Evolutionary conservation across 1,284 basidiomycete genomes (phyloP), one percentile per base, ranked within the genome.

Genomic region (Psilocybe mexicana): DNA sequence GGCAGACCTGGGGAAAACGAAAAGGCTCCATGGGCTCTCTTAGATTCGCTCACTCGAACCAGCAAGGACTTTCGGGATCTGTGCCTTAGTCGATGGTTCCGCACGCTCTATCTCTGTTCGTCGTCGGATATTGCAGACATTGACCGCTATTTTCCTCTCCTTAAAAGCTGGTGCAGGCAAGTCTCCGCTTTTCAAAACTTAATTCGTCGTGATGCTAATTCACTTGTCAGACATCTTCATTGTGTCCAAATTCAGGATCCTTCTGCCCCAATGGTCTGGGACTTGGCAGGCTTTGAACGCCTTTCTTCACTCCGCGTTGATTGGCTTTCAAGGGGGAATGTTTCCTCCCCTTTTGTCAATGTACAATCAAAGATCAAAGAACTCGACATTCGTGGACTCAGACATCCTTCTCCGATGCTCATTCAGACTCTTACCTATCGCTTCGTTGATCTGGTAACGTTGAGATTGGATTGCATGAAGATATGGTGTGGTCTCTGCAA

Each of bases 401-500:
- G 58, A 50, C 72, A 71, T 67, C 72, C 70, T 28, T 71, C 72
- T n/a, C 73, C 73, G 3, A 57, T 68, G 33, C 60, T 72, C 6
- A 55, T 65, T 28, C 14, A 51, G 24, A 42, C 61, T 65, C 35
- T 63, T 60, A 2, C 43, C 28, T 33, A 33, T 33, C 11, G 65
- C 61, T 55, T 66, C 69, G 8, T 62, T 63, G 3, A 66, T 43
- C 60, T 75, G 14, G 62, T 57, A 8, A 61, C 63, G 2, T 65
- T 76, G 25, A 65, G 63, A 8, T 55, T 75, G 6, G 62, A 65
- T 30, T 69, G 72, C 48, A 45, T 61, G 18, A 64, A 61, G 28
- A 69, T 70, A 25, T 75, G 73, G 72, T 76, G 74, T 61, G 67
- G 69, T 8, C 63, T 76, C 2, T 76, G 74, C 52, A 63, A 73